Percentiles rank a stretch among this genome's conserved stretches.
Conservation (phyloP, 805 yeast species). For the Sugiyamaella marilandica region DNA sequence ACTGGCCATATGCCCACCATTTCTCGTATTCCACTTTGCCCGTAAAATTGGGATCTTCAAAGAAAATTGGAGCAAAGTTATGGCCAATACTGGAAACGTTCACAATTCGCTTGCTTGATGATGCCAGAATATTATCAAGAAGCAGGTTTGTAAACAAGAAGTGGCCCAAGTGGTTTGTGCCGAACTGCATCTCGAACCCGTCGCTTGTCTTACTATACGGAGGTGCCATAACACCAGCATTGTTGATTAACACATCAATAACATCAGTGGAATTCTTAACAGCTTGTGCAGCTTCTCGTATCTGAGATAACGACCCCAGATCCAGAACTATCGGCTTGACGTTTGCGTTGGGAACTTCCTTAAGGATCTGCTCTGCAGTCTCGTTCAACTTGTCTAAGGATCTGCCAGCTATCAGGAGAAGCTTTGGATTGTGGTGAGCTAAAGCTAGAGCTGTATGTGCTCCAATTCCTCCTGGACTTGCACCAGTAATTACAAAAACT, state of each 20-base stretch:
- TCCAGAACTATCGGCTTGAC: constrained; percentile 14
- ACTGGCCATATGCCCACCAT: constrained; percentile 15
- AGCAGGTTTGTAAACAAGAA: constrained; percentile 54
- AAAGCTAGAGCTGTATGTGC: constrained; percentile 14
- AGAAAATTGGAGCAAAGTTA: constrained; percentile 9
- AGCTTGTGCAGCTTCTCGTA: constrained; percentile 16
- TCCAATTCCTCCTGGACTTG: constrained; percentile 17
- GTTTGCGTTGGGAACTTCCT: constrained; percentile 10
- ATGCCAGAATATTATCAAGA: constrained; percentile 5
- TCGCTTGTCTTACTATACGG: constrained; percentile 62
- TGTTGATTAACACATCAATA: constrained; percentile 61
- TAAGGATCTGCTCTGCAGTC: constrained; percentile 6
- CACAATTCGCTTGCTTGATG: constrained; percentile 8
- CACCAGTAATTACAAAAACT: constrained; percentile 13
- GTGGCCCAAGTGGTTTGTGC: constrained; percentile 72
- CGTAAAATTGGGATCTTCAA: constrained; percentile 11
- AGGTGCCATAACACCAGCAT: constrained; percentile 79
- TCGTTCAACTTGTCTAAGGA: constrained; percentile 5
- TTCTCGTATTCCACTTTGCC: constrained; percentile 8
- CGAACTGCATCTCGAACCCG: constrained; percentile 73
- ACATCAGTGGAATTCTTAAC: constrained; percentile 18
- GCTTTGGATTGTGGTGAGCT: constrained; percentile 7
- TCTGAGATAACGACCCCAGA: constrained; percentile 14
- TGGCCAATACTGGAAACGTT: constrained; percentile 10
- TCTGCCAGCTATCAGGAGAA: constrained; percentile 12